phyloP scores from a whole-genome alignment of 1,284 basidiomycete species.

The Ceratobasidium sp. region DNA sequence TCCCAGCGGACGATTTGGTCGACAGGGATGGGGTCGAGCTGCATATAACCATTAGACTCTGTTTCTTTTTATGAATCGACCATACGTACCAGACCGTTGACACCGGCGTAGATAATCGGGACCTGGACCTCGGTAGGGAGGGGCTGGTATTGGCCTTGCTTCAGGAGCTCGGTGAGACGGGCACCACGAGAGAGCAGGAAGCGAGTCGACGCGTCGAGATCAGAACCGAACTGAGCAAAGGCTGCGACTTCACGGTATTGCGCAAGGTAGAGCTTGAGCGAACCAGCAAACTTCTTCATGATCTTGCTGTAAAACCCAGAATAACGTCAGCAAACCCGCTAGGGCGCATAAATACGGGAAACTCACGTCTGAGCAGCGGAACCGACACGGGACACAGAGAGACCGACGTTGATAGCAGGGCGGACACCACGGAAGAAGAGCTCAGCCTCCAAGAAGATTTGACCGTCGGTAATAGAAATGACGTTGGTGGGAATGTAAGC shows the following conservation, averaged over 20 bases:
- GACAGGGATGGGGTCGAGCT: conserved; percentile 93
- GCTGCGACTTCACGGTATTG: conserved; percentile 99
- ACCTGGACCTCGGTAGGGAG: conserved; percentile 95
- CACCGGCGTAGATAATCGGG: conserved; percentile 99
- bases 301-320: conserved; percentile 75
- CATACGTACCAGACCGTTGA: conserved; percentile 89
- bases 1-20: conserved; percentile 97
- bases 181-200: conserved; percentile 98
- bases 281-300: conserved; percentile 99
- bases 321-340: conserved; percentile 29
- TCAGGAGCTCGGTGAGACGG: conserved; percentile 97
- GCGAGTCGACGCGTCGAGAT: conserved; percentile 98
- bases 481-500: conserved; percentile 90
- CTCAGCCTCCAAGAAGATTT: conserved; percentile 99
- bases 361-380: conserved; percentile 97
- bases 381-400: conserved; percentile 99
- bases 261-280: conserved; percentile 98
- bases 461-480: conserved; percentile 98
- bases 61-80: conserved; percentile 25
- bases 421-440: conserved; percentile 99
- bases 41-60: conserved; percentile 45
- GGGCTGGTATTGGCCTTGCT: conserved; percentile 98
- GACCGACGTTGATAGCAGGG: conserved; percentile 99
- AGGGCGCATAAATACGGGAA: background rate
- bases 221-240: conserved; percentile 99